phyloP scores from a whole-genome alignment of 352 stramenopile species.

The Globisporangium orthogonon region DNA sequence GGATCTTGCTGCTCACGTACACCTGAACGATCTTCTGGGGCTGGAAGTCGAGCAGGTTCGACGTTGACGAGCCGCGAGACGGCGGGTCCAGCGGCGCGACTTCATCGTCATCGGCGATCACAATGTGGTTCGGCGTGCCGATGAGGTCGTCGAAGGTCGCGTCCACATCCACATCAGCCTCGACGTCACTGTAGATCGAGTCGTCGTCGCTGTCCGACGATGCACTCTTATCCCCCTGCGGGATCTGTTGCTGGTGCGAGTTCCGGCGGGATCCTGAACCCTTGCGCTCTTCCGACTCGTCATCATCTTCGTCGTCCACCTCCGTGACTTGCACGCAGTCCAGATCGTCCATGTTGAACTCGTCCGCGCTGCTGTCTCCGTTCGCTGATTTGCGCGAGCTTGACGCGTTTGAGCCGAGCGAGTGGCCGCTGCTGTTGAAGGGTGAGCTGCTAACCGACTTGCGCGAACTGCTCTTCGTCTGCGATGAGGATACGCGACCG shows the following conservation, averaged over 20 bases:
- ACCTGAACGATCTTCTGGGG: constrained; percentile 56
- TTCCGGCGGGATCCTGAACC: constrained; percentile 9
- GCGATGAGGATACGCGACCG: constrained; percentile 37
- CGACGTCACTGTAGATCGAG: constrained; percentile 79
- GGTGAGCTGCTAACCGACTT: constrained; percentile 42
- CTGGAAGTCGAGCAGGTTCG: constrained; percentile 20
- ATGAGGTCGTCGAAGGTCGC: constrained; percentile 85
- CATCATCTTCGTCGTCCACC: constrained; percentile 67
- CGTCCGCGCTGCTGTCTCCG: constrained; percentile 27
- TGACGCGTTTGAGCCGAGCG: constrained; percentile 35
- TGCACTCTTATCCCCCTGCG: constrained; percentile 17
- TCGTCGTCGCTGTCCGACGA: constrained; percentile 34
- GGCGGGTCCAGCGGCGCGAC: constrained; percentile 31
- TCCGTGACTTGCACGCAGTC: constrained; percentile 73
- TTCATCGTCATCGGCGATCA: constrained; percentile 57
- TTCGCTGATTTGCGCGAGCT: constrained; percentile 24
- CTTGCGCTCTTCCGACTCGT: constrained; percentile 33
- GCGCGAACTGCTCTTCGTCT: constrained; percentile 38
- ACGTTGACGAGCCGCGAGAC: constrained; percentile 17
- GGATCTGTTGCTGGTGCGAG: constrained; percentile 17
- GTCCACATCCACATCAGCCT: constrained; percentile 82
- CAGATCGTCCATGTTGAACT: constrained; percentile 72
- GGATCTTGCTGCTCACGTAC: constrained; percentile 86
- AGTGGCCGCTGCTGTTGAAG: constrained; percentile 30
- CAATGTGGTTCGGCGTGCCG: constrained; percentile 40